Evolutionary conservation across 345 rosid genomes (phyloP), one percentile per base, ranked within the genome.

Genomic region (Euphorbia tirucalli): DNA sequence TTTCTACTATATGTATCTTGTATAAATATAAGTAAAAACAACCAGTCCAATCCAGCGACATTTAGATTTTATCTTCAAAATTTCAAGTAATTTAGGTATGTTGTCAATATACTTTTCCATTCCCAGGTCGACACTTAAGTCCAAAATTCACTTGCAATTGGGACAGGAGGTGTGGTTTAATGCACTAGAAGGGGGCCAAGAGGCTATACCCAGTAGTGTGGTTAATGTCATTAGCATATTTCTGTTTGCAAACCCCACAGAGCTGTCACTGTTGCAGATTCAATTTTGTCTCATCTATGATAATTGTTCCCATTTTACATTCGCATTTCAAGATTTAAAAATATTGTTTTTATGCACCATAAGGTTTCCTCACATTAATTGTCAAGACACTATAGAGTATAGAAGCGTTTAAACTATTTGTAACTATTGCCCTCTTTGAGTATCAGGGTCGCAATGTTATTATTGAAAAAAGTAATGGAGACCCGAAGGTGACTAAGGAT

Each of bases 401-500:
- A 16, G 7, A 59, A 13, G 0, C 3, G 0, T 41, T 55, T 41
- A 13, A n/a, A 13, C 41, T 16, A 3, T 39, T 64, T 54, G 14
- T 56, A 24, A 7, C 22, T 27, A n/a, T 61, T 68, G 43, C 78
- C 64, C 44, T 77, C 63, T 66, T 74, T 77, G 61, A 54, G 58
- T 69, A 73, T 71, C 77, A 91, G 97, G 98, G 98, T 44, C 89
- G 96, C 72, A 86, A 81, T 86, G 97, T 91, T 75, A 86, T 94
- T 27, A 87, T 94, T 66, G 98, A 94, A 80, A 80, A 67, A 69
- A 81, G 84, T 66, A 52, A 28, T 25, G 88, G 92, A 4, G 78
- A 62, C 75, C 97, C 95, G 44, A 90, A 89, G 87, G 86, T 94
- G 68, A 94, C 98, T 49, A 91, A 94, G 83, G 98, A 94, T 71